phyloP scores from a whole-genome alignment of 352 stramenopile genomes.

The Globisporangium takayamanum region DNA sequence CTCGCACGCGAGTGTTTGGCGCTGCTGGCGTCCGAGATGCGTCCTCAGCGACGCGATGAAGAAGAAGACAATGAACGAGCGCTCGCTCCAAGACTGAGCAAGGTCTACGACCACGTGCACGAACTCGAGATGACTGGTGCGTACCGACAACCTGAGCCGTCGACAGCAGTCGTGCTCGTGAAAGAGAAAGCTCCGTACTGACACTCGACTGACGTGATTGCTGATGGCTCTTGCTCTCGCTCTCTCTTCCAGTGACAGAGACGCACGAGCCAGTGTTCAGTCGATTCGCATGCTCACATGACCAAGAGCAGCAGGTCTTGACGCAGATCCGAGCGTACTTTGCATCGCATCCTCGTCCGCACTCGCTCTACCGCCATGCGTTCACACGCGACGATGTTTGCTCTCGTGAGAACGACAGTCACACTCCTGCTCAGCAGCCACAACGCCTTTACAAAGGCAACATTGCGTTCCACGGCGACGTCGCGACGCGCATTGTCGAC shows the following conservation, averaged over 20 bases:
- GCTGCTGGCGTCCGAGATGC: neutral
- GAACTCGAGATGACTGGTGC: neutral
- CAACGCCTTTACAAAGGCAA: constrained; percentile 41
- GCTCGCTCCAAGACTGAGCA: neutral
- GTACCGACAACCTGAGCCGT: neutral
- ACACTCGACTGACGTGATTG: neutral
- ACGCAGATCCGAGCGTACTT: constrained; percentile 31
- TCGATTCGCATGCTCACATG: constrained; percentile 14
- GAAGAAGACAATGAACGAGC: neutral
- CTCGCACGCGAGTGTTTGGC: constrained; percentile 3
- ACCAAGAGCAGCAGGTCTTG: constrained; percentile 8
- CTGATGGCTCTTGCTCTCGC: neutral
- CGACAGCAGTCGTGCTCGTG: neutral
- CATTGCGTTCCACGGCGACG: constrained; percentile 36
- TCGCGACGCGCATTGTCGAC: constrained; percentile 18
- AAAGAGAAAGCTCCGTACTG: too few species aligned
- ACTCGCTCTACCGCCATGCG: constrained; percentile 36
- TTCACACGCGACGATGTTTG: constrained; percentile 16
- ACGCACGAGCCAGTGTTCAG: constrained; percentile 25
- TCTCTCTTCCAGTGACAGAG: neutral
- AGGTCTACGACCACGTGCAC: neutral
- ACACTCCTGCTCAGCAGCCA: constrained; percentile 9
- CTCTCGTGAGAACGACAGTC: neutral
- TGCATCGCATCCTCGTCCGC: constrained; percentile 22
- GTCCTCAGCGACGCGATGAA: neutral